phyloP scores from a whole-genome alignment of 2,329 filamentous ascomycete genomes.

The Parafenestella ontariensis region DNA sequence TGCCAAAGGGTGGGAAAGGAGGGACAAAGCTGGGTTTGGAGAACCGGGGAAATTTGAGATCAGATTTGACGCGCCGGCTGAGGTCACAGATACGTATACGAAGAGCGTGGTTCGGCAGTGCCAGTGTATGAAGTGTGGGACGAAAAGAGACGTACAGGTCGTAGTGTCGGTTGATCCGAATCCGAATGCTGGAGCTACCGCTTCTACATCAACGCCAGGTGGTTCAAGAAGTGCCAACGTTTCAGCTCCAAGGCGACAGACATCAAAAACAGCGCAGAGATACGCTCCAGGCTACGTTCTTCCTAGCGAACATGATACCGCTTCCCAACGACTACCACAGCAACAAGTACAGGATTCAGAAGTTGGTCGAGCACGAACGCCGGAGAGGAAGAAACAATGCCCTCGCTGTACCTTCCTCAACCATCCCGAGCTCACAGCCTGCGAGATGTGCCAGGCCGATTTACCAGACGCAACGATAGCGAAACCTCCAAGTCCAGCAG shows the following conservation, averaged over 20 bases:
- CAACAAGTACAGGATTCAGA: constrained; percentile 10
- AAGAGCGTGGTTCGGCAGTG: constrained; percentile 42
- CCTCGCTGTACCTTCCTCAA: constrained; percentile 46
- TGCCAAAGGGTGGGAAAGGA: constrained; percentile 24
- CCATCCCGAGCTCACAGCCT: constrained; percentile 36
- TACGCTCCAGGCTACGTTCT: constrained; percentile 39
- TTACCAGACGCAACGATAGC: constrained; percentile 31
- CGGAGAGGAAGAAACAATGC: constrained; percentile 43
- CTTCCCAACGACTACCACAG: constrained; percentile 26
- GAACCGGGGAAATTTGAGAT: constrained; percentile 43
- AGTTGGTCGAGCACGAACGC: constrained; percentile 25
- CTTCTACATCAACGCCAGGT: constrained; percentile 7
- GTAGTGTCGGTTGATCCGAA: constrained; percentile 43
- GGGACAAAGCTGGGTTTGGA: constrained; percentile 29
- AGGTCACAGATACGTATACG: constrained; percentile 39
- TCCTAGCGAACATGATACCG: constrained; percentile 24
- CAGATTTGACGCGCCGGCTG: constrained; percentile 41
- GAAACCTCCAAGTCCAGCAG: constrained; percentile 32
- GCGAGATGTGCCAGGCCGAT: constrained; percentile 43
- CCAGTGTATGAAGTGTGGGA: constrained; percentile 47
- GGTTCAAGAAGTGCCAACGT: constrained; percentile 21
- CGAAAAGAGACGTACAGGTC: constrained; percentile 43
- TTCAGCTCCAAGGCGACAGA: constrained; percentile 15
- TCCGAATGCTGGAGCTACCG: constrained; percentile 19
- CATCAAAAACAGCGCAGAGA: constrained; percentile 27